Evolutionary conservation across 257 asterid species (phyloP), one percentile per base, ranked within the genome.

Genomic region (Gardenia jasminoides): DNA sequence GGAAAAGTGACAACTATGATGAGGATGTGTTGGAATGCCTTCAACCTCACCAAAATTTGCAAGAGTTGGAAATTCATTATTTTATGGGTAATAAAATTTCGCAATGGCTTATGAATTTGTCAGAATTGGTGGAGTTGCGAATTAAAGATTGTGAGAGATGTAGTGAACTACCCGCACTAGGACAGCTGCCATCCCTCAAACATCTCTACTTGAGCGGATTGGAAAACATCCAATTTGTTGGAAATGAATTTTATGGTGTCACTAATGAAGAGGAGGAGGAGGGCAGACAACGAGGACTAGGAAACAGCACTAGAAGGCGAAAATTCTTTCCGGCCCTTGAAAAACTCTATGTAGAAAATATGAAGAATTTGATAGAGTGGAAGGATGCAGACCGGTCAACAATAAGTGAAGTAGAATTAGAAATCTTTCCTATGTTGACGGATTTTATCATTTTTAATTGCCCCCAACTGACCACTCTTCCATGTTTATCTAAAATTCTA

Each of bases 1-100:
- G 69, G 3, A 6, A 64, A 30, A 13, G 22, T 28, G 41, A 61
- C 1, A 26, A 6, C 30, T 46, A 47, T n/a, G 89, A 81, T 66
- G 81, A 83, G 39, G 17, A 24, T 76, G 84, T 83, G 22, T 77
- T 86, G 74, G 82, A 81, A 68, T 84, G 85, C 41, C 89, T 86
- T 15, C 80, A 82, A 39, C 85, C 88, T 64, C 86, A 77, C 46
- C 81, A 70, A 22, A 84, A 84, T 71, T 26, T 84, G 67, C 64
- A 72, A 58, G 48, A 73, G 28, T 62, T 86, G 19, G 47, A 28
- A 7, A 66, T 83, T 28, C 1, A 3, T 3, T 67, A 48, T 41
- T 83, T 80, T n/a, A 72, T 12, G 44, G 84, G 87, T 52, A 43
- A 10, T 13, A 50, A 52, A 24, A 79, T 86, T 20, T 74, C 89